A percentile compares a stretch with the other conserved stretches of the same genome.
phyloP scores from a whole-genome alignment of 2,329 filamentous ascomycete species.

The Cladosporium sp. region DNA sequence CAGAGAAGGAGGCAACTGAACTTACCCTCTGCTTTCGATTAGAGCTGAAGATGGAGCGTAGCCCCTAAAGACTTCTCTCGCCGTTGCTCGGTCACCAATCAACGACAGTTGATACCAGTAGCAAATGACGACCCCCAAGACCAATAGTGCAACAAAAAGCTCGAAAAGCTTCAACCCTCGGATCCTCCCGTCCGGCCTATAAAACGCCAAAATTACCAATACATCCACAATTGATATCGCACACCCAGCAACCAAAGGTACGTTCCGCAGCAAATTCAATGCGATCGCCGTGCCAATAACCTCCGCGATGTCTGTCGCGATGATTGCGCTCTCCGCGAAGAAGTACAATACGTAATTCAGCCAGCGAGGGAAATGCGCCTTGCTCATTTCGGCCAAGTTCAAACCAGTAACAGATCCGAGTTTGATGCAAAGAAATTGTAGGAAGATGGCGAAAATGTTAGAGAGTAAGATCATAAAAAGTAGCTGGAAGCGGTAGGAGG shows the following conservation, averaged over 20 bases:
- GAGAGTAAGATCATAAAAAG: slow-evolving; percentile 63
- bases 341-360: slow-evolving; percentile 49
- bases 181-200: slow-evolving; percentile 53
- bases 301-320: slow-evolving; percentile 55
- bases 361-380: slow-evolving; percentile 46
- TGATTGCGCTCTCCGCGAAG: slow-evolving; percentile 51
- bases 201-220: slow-evolving; percentile 61
- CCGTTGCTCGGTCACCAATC: slow-evolving; percentile 48
- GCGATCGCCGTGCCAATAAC: slow-evolving; percentile 69
- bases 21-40: slow-evolving; percentile 47
- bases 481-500: slow-evolving; percentile 57
- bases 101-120: slow-evolving; percentile 64
- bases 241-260: slow-evolving; percentile 62
- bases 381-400: slow-evolving; percentile 45
- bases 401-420: slow-evolving; percentile 46
- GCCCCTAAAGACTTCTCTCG: slow-evolving; percentile 58
- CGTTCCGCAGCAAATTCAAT: slow-evolving; percentile 57
- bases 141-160: slow-evolving; percentile 55
- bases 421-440: slow-evolving; percentile 61
- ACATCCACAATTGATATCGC: slow-evolving; percentile 64
- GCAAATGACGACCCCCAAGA: slow-evolving; percentile 63
- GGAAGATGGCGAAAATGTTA: slow-evolving; percentile 65
- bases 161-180: slow-evolving; percentile 58
- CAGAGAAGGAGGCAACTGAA: no score
- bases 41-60: slow-evolving; percentile 58